Evolutionary conservation across 768 basidiomycete species (phyloP).

Genomic region (Phlebiopsis gigantea): DNA sequence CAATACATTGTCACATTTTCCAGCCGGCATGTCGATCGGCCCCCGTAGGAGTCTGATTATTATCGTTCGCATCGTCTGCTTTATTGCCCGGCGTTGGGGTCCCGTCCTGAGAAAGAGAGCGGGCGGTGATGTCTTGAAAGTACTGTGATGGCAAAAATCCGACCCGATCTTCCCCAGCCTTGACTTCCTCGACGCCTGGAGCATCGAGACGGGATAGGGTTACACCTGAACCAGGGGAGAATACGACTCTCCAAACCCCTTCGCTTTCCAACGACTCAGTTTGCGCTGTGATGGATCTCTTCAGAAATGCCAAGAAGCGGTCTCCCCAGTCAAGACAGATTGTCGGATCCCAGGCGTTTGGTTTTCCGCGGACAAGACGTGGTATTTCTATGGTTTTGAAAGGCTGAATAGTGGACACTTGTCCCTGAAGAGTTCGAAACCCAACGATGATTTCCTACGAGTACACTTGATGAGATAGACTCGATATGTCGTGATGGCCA

Average conservation of each 20-base stretch:
- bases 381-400: constrained; percentile 81
- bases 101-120: neutral
- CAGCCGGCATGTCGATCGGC: neutral
- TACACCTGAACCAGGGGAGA: constrained; percentile 56
- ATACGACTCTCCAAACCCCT: constrained; percentile 66
- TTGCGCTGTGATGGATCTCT: constrained; percentile 10
- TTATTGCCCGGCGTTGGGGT: neutral
- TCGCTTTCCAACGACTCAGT: constrained; percentile 23
- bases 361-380: constrained; percentile 68
- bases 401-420: constrained; percentile 56
- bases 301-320: constrained; percentile 51
- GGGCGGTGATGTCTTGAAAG: constrained; percentile 29
- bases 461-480: neutral
- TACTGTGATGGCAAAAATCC: constrained; percentile 81
- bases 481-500: neutral
- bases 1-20: neutral
- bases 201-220: constrained; percentile 42
- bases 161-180: constrained; percentile 62
- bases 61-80: neutral
- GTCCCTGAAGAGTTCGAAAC: constrained; percentile 76
- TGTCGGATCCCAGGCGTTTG: constrained; percentile 71
- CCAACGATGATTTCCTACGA: constrained; percentile 81
- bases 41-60: neutral
- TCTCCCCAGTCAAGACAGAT: constrained; percentile 74
- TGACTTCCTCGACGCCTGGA: constrained; percentile 50